These are phyloP conservation scores for Candida sanyaensis DNA, from an alignment of 1,139 yeast genomes.

Conservation along the genomic window DNA sequence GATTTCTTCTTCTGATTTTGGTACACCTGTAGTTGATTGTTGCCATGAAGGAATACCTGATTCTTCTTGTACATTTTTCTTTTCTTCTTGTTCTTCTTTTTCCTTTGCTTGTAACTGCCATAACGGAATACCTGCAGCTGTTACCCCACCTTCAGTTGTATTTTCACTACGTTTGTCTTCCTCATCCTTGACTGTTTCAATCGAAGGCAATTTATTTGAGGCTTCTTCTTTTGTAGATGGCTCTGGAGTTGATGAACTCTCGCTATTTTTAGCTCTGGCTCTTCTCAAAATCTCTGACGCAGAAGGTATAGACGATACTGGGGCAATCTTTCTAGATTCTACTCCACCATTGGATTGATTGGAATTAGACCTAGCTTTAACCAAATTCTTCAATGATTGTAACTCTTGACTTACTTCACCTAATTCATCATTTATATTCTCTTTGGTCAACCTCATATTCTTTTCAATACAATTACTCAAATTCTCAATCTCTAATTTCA, in stretches of 20 bases:
- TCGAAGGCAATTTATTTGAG: background rate
- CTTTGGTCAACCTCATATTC: slow-evolving; percentile 59
- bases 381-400: slow-evolving; percentile 64
- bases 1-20: slow-evolving; percentile 25
- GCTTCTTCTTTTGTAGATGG: slow-evolving; percentile 5
- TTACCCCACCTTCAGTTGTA: slow-evolving; percentile 25
- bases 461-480: slow-evolving; percentile 72
- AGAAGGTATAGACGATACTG: slow-evolving; percentile 62
- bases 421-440: slow-evolving; percentile 56
- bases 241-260: slow-evolving; percentile 8
- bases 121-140: slow-evolving; percentile 61
- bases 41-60: slow-evolving; percentile 20
- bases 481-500: slow-evolving; percentile 80
- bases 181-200: slow-evolving; percentile 7
- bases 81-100: slow-evolving; percentile 34
- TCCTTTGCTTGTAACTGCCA: slow-evolving; percentile 61
- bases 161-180: slow-evolving; percentile 10
- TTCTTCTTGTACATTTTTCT: slow-evolving; percentile 14
- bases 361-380: slow-evolving; percentile 48
- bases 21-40: slow-evolving; percentile 2
- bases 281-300: slow-evolving; percentile 63
- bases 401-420: slow-evolving; percentile 62
- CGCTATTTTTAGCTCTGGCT: slow-evolving; percentile 34
- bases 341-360: slow-evolving; percentile 20
- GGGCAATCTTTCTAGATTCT: slow-evolving; percentile 38